Base-by-base conservation (phyloP, 345 rosid species). In the Acer yangbiense region DNA sequence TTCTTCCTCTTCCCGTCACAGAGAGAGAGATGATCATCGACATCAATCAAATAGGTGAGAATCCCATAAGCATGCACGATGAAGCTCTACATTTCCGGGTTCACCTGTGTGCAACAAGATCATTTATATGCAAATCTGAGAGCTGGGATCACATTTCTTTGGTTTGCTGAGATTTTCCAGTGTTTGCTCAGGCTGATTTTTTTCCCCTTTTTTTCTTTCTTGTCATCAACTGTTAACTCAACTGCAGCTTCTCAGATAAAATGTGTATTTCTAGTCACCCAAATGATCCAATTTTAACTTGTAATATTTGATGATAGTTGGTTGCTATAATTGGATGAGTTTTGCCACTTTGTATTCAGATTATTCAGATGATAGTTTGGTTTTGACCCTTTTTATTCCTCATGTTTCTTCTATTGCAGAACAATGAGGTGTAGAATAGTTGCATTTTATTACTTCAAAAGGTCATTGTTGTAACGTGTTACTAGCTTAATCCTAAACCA, bases 21-120 rank as follows among this genome's bases (percentile, higher is more conserved):
- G 25, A 66, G 89, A 83, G 44, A 85, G 74, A 41, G 81, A 74
- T 71, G 76, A 80, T 70, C 79, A 68, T 44, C 60, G 54, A 67
- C 79, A 32, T 65, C 81, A 52, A 79, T 76, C 75, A 18, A 85
- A 23, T 71, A 83, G 76, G 80, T 78, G 77, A 65, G 6, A 3
- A 9, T 54, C 58, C 64, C 9, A 35, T 7, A 6, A 27, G 75
- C 20, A 10, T 41, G 32, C 54, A 58, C 12, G 11, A 20, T 25
- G 27, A 71, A 55, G 50, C 48, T 32, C 7, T 71, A 29, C 25
- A 46, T 46, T 46, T 32, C 0, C 7, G 23, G 27, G 13, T 35
- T 62, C 25, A 35, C 44, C 21, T 32, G 16, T 71, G 2, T 14
- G 52, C 65, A 17, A 71, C 65, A 11, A 44, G 71, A 10, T 68